Evolutionary conservation across 257 asterid genomes (phyloP).

Genomic region (Nicotiana attenuata): DNA sequence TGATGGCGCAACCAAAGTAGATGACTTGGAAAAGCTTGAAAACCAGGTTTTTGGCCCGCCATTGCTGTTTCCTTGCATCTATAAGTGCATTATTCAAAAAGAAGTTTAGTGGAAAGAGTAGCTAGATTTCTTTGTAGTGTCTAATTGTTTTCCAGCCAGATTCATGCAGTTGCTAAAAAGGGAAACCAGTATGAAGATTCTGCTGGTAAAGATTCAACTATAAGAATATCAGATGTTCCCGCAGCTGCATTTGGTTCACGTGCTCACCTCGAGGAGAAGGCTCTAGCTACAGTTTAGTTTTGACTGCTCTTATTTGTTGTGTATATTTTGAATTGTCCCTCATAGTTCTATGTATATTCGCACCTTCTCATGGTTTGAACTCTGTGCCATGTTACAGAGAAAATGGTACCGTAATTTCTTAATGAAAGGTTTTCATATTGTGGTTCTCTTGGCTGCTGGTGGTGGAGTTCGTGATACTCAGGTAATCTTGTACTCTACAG

Average conservation of each 20-base stretch:
- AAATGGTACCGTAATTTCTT: constrained; percentile 94
- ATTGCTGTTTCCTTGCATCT: background rate
- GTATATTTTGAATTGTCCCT: constrained; percentile 13
- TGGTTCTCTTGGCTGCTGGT: constrained; percentile 94
- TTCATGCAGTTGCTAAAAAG: constrained; percentile 67
- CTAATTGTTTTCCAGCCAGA: constrained; percentile 57
- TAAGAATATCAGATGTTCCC: constrained; percentile 65
- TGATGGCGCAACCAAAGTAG: constrained; percentile 92
- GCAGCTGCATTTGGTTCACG: constrained; percentile 96
- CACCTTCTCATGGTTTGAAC: background rate
- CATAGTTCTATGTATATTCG: constrained; percentile 10
- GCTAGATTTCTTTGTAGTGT: constrained; percentile 14
- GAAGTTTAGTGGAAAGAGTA: background rate
- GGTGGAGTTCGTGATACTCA: constrained; percentile 95
- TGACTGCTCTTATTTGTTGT: background rate
- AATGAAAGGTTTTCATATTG: constrained; percentile 97
- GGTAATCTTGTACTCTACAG: constrained; percentile 35
- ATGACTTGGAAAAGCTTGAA: constrained; percentile 93
- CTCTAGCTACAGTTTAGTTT: constrained; percentile 86
- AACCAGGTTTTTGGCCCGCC: constrained; percentile 63
- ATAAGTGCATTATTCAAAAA: background rate
- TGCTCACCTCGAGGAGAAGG: constrained; percentile 99
- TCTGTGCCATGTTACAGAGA: constrained; percentile 52
- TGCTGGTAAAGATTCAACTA: constrained; percentile 39
- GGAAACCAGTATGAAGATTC: constrained; percentile 47